phyloP scores from a whole-genome alignment of 768 basidiomycete species.

The Suillus lakei region DNA sequence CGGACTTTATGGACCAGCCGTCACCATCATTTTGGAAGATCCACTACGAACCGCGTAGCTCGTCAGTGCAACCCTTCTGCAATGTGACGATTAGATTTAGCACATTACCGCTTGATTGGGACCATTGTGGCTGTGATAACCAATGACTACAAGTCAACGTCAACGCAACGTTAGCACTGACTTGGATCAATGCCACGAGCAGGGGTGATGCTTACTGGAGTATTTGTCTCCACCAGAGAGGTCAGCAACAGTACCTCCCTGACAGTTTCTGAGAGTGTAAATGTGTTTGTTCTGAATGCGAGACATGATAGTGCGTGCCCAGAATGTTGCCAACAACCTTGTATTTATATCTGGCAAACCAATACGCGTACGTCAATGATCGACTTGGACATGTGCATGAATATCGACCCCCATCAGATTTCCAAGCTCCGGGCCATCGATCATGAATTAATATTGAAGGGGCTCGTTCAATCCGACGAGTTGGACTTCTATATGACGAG shows the following conservation, averaged over 20 bases:
- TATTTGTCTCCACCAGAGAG: slow-evolving; percentile 56
- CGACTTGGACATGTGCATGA: background rate
- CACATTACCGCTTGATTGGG: slow-evolving; percentile 53
- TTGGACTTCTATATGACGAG: too few species aligned
- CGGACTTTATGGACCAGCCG: slow-evolving; percentile 49
- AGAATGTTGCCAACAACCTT: too few species aligned
- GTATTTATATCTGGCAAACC: slow-evolving; percentile 5
- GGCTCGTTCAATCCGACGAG: background rate
- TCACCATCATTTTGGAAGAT: slow-evolving; percentile 40
- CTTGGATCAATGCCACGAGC: background rate
- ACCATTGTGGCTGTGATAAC: slow-evolving; percentile 47
- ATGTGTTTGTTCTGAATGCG: slow-evolving; percentile 37
- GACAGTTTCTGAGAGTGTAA: slow-evolving; percentile 56
- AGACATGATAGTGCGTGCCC: slow-evolving; percentile 18
- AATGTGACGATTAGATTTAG: background rate
- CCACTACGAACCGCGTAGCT: slow-evolving; percentile 45
- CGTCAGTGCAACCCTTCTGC: background rate
- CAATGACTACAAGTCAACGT: slow-evolving; percentile 49
- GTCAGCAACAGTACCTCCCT: slow-evolving; percentile 57
- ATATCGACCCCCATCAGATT: too few species aligned
- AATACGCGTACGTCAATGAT: background rate
- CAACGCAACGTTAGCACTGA: background rate
- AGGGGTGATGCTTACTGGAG: slow-evolving; percentile 42
- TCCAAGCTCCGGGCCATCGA: background rate
- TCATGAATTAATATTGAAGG: slow-evolving; percentile 1